A percentile compares a stretch with the other conserved stretches of the same genome.
phyloP scores from a whole-genome alignment of 2,329 filamentous ascomycete species.

The Xylaria arbuscula region DNA sequence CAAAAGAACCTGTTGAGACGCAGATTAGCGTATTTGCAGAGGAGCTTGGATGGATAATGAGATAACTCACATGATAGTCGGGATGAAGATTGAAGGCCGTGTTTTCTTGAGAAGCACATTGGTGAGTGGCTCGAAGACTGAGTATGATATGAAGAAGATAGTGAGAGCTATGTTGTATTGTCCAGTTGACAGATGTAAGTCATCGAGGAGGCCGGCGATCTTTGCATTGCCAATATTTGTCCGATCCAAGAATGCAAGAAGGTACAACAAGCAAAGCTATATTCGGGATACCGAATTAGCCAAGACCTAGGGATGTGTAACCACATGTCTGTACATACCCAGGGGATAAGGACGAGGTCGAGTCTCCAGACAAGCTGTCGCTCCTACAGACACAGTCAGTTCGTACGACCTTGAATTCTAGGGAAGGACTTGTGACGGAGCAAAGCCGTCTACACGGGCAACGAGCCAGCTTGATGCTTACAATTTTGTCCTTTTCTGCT shows the following conservation, averaged over 20 bases:
- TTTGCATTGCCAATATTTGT: slow-evolving; percentile 81
- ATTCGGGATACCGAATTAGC: slow-evolving; percentile 16
- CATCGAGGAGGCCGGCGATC: slow-evolving; percentile 63
- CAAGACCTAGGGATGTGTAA: not conserved
- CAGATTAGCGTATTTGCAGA: slow-evolving; percentile 40
- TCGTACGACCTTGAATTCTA: slow-evolving; percentile 28
- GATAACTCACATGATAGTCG: slow-evolving; percentile 77
- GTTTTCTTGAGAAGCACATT: slow-evolving; percentile 83
- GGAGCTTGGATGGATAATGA: slow-evolving; percentile 21
- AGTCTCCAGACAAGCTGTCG: slow-evolving; percentile 49
- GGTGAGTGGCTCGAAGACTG: slow-evolving; percentile 80
- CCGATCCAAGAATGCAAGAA: slow-evolving; percentile 78
- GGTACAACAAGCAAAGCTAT: slow-evolving; percentile 53
- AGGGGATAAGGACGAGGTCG: slow-evolving; percentile 52
- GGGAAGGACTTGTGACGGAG: not conserved
- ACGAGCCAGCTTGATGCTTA: slow-evolving; percentile 50
- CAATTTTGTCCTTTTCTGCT: slow-evolving; percentile 66
- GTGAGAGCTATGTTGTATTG: slow-evolving; percentile 81
- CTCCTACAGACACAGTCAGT: slow-evolving; percentile 46
- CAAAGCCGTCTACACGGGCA: not conserved
- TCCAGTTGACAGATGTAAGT: slow-evolving; percentile 69
- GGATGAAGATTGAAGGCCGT: slow-evolving; percentile 81
- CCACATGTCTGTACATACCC: slow-evolving; percentile 45
- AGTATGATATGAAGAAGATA: slow-evolving; percentile 89
- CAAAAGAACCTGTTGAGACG: slow-evolving; percentile 62